These are phyloP conservation scores for Sonneratia alba DNA, from an alignment of 345 rosid genomes.

Conservation along the genomic window DNA sequence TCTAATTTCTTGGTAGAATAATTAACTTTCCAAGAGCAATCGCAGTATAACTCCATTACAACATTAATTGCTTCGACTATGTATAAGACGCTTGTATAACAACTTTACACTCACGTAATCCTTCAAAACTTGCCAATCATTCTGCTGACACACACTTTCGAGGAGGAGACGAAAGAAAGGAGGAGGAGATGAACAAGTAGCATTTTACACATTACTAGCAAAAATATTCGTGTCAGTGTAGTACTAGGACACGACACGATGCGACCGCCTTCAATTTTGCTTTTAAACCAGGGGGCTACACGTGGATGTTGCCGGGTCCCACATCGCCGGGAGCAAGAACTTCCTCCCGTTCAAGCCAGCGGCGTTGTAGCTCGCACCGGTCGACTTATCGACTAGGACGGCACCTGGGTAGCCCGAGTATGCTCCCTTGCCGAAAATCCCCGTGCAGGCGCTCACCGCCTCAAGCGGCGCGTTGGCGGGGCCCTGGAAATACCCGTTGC, in stretches of 20 bases:
- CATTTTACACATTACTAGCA: neutral
- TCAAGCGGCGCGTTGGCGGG: slow-evolving; percentile 24
- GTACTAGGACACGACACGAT: neutral
- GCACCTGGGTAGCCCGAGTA: slow-evolving; percentile 33
- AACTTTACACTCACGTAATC: too few species aligned
- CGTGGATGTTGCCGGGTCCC: slow-evolving; percentile 24
- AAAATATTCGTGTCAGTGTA: neutral
- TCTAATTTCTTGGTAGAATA: too few species aligned
- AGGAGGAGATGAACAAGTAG: neutral
- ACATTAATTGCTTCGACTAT: too few species aligned
- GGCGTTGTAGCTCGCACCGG: slow-evolving; percentile 29
- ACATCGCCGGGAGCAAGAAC: slow-evolving; percentile 29
- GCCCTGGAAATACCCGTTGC: slow-evolving; percentile 33
- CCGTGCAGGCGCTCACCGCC: slow-evolving; percentile 34
- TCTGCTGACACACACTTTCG: neutral
- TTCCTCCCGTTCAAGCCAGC: slow-evolving; percentile 21
- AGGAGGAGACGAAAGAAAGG: neutral
- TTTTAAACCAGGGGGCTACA: slow-evolving; percentile 22
- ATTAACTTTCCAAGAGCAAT: too few species aligned
- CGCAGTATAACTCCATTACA: too few species aligned
- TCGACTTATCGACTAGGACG: slow-evolving; percentile 17
- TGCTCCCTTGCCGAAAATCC: slow-evolving; percentile 28
- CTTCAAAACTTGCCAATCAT: neutral
- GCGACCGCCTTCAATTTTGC: neutral
- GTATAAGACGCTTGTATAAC: too few species aligned